Evolutionary conservation across 2,329 filamentous ascomycete species (phyloP).

Genomic region (Talaromyces amestolkiae): DNA sequence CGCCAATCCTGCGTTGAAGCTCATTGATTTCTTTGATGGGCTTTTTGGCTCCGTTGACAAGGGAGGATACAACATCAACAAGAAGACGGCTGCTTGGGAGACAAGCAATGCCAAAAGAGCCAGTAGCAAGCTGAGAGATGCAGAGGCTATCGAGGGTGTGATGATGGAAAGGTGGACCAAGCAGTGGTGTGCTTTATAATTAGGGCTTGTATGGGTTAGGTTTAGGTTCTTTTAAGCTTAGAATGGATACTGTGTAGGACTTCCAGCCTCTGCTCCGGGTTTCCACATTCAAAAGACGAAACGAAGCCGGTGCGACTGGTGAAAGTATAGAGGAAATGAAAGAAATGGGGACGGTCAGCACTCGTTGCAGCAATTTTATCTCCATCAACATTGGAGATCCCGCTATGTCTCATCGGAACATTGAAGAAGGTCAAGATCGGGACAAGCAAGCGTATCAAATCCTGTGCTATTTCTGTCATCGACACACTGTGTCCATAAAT

Average conservation of each 20-base stretch:
- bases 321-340: not conserved
- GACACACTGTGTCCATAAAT: not conserved
- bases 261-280: not conserved
- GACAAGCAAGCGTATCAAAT: not conserved
- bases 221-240: not conserved
- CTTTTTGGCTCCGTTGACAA: not conserved
- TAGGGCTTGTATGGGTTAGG: not conserved
- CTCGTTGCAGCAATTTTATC: not conserved
- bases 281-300: not conserved
- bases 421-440: not conserved
- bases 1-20: constrained; percentile 7
- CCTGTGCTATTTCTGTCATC: not conserved
- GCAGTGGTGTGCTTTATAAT: not conserved
- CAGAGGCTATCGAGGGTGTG: not conserved
- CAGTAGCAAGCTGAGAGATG: not conserved
- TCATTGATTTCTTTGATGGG: constrained; percentile 6
- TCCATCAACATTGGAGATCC: not conserved
- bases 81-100: not conserved
- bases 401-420: not conserved
- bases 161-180: constrained; percentile 2
- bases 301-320: not conserved
- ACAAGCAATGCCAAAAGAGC: not conserved
- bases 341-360: not conserved
- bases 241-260: not conserved
- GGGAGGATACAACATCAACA: not conserved